These are phyloP conservation scores for Phytophthora hybrid DNA, from an alignment of 352 stramenopile species.

Conservation along the genomic window DNA sequence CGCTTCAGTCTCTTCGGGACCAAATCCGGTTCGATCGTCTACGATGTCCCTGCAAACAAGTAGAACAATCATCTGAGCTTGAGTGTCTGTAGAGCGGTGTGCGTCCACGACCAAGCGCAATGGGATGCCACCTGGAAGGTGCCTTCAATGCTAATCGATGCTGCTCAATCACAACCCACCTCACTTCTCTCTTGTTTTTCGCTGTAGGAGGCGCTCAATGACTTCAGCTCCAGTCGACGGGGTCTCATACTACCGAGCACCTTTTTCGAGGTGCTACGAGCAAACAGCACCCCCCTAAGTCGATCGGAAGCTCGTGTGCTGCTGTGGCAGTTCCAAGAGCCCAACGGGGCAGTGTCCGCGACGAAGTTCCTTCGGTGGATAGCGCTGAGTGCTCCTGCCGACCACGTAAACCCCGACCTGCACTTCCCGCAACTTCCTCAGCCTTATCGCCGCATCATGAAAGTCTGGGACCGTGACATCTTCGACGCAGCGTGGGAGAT, in stretches of 20 bases:
- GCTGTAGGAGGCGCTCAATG: constrained; percentile 41
- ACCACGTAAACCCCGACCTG: constrained; percentile 74
- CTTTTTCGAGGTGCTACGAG: constrained; percentile 61
- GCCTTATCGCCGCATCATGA: constrained; percentile 70
- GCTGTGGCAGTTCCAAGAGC: constrained; percentile 54
- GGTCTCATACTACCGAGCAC: constrained; percentile 48
- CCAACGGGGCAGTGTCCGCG: constrained; percentile 47
- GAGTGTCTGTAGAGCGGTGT: constrained; percentile 36
- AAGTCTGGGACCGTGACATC: constrained; percentile 70
- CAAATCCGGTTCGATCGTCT: constrained; percentile 39
- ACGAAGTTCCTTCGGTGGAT: constrained; percentile 68
- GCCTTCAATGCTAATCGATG: neutral
- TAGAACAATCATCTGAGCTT: neutral
- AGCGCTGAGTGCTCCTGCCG: constrained; percentile 51
- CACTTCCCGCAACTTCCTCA: constrained; percentile 68
- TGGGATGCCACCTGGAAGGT: constrained; percentile 55
- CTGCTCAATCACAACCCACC: neutral
- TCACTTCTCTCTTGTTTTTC: neutral
- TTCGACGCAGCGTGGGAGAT: constrained; percentile 62
- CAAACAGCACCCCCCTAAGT: constrained; percentile 53
- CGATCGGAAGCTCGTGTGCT: constrained; percentile 36
- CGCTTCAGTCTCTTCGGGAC: constrained; percentile 30
- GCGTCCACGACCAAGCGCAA: constrained; percentile 46
- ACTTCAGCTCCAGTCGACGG: constrained; percentile 38
- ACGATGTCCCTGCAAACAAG: neutral